A percentile compares a stretch with the other conserved stretches of the same genome.
Evolutionary conservation across 345 rosid genomes (phyloP).

Genomic region (Euphorbia tirucalli): DNA sequence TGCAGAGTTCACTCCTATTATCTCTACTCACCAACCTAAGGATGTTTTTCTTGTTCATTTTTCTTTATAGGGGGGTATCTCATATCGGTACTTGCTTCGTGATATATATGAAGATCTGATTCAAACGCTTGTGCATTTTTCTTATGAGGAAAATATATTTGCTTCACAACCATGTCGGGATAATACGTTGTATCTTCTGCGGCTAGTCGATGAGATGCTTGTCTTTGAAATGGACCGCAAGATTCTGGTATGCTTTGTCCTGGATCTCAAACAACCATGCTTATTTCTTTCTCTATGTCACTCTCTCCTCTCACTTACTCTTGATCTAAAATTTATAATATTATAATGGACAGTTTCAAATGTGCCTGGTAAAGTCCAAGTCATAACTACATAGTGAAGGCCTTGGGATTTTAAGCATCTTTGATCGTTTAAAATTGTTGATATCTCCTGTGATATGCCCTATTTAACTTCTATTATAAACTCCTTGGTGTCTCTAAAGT

Average conservation of each 20-base stretch:
- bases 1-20: not conserved
- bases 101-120: constrained; percentile 74
- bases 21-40: constrained; percentile 3
- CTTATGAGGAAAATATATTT: constrained; percentile 80
- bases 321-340: not conserved
- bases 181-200: constrained; percentile 74
- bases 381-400: not conserved
- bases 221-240: constrained; percentile 69
- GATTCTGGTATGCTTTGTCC: constrained; percentile 52
- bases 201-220: constrained; percentile 86
- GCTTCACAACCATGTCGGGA: constrained; percentile 89
- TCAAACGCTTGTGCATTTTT: constrained; percentile 64
- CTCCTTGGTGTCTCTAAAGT: not conserved
- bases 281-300: not conserved
- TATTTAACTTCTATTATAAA: not conserved
- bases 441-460: not conserved
- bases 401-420: not conserved
- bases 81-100: constrained; percentile 57
- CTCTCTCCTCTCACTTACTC: not conserved
- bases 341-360: not conserved
- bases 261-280: not conserved
- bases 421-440: not conserved
- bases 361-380: not conserved
- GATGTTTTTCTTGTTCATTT: constrained; percentile 18
- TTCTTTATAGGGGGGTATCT: constrained; percentile 52